phyloP scores from a whole-genome alignment of 2,329 filamentous ascomycete species.

The Colletotrichum sp. region DNA sequence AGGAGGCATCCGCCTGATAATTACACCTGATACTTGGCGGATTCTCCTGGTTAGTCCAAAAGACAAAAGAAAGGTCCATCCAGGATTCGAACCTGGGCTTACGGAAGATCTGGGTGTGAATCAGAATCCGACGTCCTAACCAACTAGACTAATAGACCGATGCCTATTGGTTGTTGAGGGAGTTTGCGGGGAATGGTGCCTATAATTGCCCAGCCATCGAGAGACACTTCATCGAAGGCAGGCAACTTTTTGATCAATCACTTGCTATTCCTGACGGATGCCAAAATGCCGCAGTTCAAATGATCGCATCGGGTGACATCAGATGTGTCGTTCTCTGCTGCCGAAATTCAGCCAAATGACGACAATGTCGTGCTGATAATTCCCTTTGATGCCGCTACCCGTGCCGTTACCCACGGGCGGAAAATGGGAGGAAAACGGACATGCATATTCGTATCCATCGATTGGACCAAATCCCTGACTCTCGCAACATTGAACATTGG shows the following conservation, averaged over 20 bases:
- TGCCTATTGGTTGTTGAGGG: background rate
- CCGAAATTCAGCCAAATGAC: background rate
- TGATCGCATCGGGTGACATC: background rate
- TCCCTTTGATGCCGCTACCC: background rate
- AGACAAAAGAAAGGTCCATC: conserved; percentile 9
- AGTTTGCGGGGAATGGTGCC: too few species aligned
- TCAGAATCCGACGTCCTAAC: conserved; percentile 23
- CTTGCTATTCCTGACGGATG: background rate
- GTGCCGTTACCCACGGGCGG: background rate
- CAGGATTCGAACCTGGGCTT: conserved; percentile 22
- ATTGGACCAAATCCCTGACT: background rate
- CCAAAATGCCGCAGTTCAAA: background rate
- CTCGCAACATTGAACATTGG: background rate
- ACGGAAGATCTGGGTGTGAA: conserved; percentile 4
- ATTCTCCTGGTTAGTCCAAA: background rate
- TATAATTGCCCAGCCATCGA: background rate
- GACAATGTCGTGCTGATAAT: background rate
- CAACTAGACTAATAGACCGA: conserved; percentile 22
- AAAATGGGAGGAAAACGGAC: background rate
- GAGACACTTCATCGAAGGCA: background rate
- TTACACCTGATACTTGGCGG: background rate
- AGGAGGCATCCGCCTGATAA: background rate
- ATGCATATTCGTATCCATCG: background rate
- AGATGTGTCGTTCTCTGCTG: background rate
- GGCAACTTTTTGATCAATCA: background rate